Evolutionary conservation across 129 eudicot genomes (phyloP), one percentile per base, ranked within the genome.

Genomic region (Centaurea solstitialis): DNA sequence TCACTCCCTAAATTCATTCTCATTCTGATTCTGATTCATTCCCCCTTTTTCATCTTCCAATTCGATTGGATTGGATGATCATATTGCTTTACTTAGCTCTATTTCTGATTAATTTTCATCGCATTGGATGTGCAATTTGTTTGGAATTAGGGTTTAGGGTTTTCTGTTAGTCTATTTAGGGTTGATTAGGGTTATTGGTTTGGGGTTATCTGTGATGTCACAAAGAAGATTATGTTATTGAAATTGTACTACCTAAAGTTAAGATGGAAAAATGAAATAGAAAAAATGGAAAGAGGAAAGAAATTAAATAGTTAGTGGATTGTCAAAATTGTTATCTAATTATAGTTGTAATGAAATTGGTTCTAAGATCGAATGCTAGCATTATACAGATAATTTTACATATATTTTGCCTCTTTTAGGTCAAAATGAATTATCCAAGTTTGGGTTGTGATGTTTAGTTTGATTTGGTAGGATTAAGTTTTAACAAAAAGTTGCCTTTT

Each of bases 61-160:
- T n/a, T n/a, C n/a, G n/a, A n/a, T n/a, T n/a, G n/a, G n/a, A n/a
- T n/a, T n/a, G n/a, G n/a, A n/a, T n/a, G n/a, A n/a, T n/a, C n/a
- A n/a, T n/a, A n/a, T n/a, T 21, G 40, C 2, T 28, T 15, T 47
- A 38, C 18, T 4, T 11, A 61, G 23, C 35, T 61, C 18, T 7
- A 9, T 28, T 26, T 38, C 68, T 23, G 4, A 61, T 5, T 38
- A 30, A 41, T 80, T 73, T 33, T 24, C 41, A 18, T 70, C 59
- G 9, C 12, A 20, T 73, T 57, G 20, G 33, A 50, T 69, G 23
- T 59, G 9, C 57, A 69, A 37, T 24, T 35, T 76, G 77, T n/a
- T 21, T 43, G 67, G 18, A 64, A 24, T 83, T 64, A 73, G 82
- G 82, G 80, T 50, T 82, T 76, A 82, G 78, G 86, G 77, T 72